Percentiles rank a stretch among this genome's conserved stretches.
Evolutionary conservation across 2,329 filamentous ascomycete genomes (phyloP).

Genomic region (Chaetomium olivaceum): DNA sequence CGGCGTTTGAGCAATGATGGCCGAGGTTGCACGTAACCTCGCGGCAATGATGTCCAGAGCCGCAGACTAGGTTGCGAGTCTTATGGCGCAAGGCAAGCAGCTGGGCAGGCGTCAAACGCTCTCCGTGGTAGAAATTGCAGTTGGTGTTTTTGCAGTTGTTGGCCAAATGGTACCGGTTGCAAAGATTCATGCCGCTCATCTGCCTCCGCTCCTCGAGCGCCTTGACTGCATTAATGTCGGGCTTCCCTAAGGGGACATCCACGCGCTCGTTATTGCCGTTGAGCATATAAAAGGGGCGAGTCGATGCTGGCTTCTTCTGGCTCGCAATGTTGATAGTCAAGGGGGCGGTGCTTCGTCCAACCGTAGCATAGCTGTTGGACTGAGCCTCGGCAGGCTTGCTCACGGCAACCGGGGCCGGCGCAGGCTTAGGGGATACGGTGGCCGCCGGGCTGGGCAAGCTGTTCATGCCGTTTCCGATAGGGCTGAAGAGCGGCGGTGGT

Average conservation of each 20-base stretch:
- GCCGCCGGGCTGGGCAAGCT: conserved; percentile 14
- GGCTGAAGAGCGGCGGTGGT: conserved; percentile 2
- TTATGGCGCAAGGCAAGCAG: conserved; percentile 26
- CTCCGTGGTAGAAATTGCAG: conserved; percentile 29
- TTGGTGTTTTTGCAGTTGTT: conserved; percentile 29
- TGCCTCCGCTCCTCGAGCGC: conserved; percentile 28
- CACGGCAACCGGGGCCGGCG: not conserved
- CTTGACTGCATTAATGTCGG: conserved; percentile 28
- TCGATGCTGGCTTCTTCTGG: conserved; percentile 26
- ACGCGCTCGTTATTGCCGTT: conserved; percentile 39
- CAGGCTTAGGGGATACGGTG: conserved; percentile 10
- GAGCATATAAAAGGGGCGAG: conserved; percentile 34
- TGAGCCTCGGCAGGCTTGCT: conserved; percentile 4
- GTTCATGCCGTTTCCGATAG: not conserved
- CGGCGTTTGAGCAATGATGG: conserved; percentile 32
- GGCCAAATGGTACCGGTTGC: conserved; percentile 33
- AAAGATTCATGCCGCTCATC: conserved; percentile 32
- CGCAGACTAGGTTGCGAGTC: conserved; percentile 29
- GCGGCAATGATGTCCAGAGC: conserved; percentile 21
- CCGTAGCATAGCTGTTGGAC: conserved; percentile 31
- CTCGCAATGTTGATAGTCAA: conserved; percentile 36
- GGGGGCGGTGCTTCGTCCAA: conserved; percentile 25
- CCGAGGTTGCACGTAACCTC: conserved; percentile 30
- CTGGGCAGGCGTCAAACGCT: conserved; percentile 26
- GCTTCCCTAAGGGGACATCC: conserved; percentile 35